Evolutionary conservation across 441 rosid genomes (phyloP).

Genomic region (Croton setiger): DNA sequence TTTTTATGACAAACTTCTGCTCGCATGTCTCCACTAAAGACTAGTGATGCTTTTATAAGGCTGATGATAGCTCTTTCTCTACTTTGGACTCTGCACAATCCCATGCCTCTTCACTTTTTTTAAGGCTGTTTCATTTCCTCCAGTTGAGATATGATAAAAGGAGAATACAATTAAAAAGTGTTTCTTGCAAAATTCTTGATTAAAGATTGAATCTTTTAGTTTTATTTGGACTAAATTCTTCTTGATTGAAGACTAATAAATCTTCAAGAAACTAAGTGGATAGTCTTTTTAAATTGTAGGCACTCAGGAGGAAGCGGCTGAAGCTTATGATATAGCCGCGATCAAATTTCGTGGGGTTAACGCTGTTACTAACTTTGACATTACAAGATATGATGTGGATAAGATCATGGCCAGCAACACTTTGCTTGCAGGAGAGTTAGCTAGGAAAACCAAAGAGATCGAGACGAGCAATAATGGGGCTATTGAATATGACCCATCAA

Average conservation of each 20-base stretch:
- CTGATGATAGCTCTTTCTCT: conserved; percentile 38
- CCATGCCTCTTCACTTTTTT: conserved; percentile 22
- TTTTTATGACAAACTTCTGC: conserved; percentile 25
- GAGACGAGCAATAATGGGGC: conserved; percentile 26
- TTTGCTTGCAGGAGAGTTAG: conserved; percentile 58
- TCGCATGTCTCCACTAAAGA: conserved; percentile 32
- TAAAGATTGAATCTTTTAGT: neutral
- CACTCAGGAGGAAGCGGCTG: conserved; percentile 98
- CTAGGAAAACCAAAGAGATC: conserved; percentile 46
- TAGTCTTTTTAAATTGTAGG: conserved; percentile 32
- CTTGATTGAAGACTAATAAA: too few species aligned
- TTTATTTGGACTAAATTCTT: too few species aligned
- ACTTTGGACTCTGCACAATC: conserved; percentile 11
- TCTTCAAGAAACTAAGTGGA: too few species aligned
- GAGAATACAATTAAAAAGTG: neutral
- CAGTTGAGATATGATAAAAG: conserved; percentile 8
- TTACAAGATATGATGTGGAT: conserved; percentile 58
- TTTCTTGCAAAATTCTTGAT: conserved; percentile 3
- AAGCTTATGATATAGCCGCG: conserved; percentile 90
- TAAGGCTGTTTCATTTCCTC: conserved; percentile 28
- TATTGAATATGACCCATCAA: conserved; percentile 18
- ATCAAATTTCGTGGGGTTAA: conserved; percentile 89
- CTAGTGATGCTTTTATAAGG: conserved; percentile 47
- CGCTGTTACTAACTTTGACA: conserved; percentile 94
- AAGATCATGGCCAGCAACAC: conserved; percentile 65